Percentiles rank a stretch among this genome's conserved stretches.
These are phyloP conservation scores for Ceratobasidium sp. DNA, from an alignment of 1,284 basidiomycete genomes.

Conservation along the genomic window DNA sequence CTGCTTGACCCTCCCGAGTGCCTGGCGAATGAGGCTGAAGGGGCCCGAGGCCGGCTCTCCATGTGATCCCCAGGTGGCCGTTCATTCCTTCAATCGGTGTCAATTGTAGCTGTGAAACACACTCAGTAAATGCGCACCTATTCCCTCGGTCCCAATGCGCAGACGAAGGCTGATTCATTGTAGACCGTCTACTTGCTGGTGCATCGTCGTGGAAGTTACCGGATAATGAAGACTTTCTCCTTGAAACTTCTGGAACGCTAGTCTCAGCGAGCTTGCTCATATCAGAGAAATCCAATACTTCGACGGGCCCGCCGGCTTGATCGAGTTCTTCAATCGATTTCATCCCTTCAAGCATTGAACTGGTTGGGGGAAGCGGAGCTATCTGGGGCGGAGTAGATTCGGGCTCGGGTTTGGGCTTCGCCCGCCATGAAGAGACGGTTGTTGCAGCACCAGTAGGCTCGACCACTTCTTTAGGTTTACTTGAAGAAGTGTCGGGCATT, in stretches of 20 bases:
- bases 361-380: background rate
- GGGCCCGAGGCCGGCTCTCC: constrained; percentile 22
- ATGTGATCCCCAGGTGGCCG: background rate
- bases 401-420: constrained; percentile 23
- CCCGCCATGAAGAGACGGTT: background rate
- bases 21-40: constrained; percentile 5
- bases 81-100: background rate
- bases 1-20: background rate
- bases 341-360: constrained; percentile 1
- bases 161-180: background rate
- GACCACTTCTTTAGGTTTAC: background rate
- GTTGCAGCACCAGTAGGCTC: background rate
- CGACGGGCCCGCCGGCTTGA: constrained; percentile 62
- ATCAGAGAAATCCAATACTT: constrained; percentile 79
- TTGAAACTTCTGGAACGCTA: constrained; percentile 49
- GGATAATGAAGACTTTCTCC: constrained; percentile 55
- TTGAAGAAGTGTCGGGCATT: background rate
- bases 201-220: constrained; percentile 62
- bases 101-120: background rate
- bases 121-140: constrained; percentile 1
- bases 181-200: constrained; percentile 19
- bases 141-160: constrained; percentile 12
- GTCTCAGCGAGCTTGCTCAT: constrained; percentile 68
- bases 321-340: constrained; percentile 17
- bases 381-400: constrained; percentile 1